Evolutionary conservation across 2,329 filamentous ascomycete species (phyloP).

Genomic region (Macroventuria anomochaeta): DNA sequence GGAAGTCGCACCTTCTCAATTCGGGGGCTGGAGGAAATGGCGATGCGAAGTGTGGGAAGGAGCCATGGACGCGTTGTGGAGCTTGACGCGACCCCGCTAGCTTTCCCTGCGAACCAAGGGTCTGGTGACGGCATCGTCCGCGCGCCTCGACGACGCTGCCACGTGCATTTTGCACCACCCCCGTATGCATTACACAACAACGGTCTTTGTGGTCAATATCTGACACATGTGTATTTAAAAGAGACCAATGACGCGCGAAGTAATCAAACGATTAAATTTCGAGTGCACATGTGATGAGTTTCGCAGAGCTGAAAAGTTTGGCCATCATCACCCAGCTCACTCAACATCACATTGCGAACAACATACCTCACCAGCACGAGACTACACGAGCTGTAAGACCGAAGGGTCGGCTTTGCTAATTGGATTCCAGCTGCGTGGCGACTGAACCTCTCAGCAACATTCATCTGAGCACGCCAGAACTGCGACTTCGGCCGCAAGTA

Average conservation of each 20-base stretch:
- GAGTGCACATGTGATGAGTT: too few species aligned
- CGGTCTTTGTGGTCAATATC: neutral
- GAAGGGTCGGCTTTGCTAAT: too few species aligned
- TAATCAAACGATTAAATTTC: too few species aligned
- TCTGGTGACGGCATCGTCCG: slow-evolving; percentile 11
- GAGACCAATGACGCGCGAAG: neutral
- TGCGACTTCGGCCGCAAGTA: neutral
- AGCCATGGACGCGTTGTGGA: slow-evolving; percentile 15
- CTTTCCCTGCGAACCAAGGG: slow-evolving; percentile 2
- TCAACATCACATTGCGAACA: neutral
- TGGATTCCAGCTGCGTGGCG: too few species aligned
- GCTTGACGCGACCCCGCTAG: slow-evolving; percentile 14
- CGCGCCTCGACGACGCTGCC: slow-evolving; percentile 23
- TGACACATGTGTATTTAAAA: neutral
- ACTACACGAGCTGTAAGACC: too few species aligned
- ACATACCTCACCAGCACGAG: neutral
- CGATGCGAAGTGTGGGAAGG: slow-evolving; percentile 1
- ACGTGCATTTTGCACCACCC: slow-evolving; percentile 20
- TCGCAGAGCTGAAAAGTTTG: neutral
- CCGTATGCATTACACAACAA: neutral
- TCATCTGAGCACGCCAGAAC: neutral
- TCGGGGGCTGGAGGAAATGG: slow-evolving; percentile 7
- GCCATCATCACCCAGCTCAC: neutral
- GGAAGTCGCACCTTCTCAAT: neutral
- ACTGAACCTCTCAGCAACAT: neutral